Evolutionary conservation across 169 alveolate species (phyloP).

Genomic region (Eimeria necatrix): DNA sequence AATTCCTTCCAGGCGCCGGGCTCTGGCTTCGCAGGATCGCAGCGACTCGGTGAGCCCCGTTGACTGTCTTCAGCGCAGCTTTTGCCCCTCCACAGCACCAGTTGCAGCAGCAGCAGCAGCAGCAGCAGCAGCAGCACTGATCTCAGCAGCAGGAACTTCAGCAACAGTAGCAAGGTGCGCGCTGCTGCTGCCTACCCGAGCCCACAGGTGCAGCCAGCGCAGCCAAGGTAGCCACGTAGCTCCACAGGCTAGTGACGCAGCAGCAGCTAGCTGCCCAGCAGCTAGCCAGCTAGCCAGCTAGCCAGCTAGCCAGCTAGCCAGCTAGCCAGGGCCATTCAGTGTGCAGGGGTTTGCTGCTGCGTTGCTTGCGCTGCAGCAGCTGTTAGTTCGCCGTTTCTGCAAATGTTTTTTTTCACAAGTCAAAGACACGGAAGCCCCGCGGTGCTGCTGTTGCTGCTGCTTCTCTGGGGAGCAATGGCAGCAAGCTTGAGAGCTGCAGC

Average conservation of each 20-base stretch:
- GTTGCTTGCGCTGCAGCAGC: no score
- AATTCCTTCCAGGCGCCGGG: no score
- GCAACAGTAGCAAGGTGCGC: background rate
- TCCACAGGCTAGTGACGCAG: background rate
- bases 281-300: background rate
- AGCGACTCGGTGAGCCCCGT: background rate
- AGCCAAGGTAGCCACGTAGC: no score
- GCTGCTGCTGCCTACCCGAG: background rate
- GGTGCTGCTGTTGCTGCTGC: slow-evolving; percentile 22
- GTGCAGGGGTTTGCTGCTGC: background rate
- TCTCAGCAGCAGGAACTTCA: background rate
- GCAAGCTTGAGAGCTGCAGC: background rate
- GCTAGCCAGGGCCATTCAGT: background rate
- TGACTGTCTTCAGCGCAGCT: background rate
- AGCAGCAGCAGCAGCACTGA: slow-evolving; percentile 20
- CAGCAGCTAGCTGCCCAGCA: background rate
- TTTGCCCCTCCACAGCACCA: background rate
- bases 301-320: background rate
- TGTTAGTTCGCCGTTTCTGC: no score
- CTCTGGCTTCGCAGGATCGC: background rate
- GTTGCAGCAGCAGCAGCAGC: slow-evolving; percentile 10
- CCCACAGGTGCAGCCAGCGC: no score
- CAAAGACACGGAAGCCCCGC: background rate
- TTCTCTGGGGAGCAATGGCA: no score
- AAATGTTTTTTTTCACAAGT: no score